Conservation (phyloP, 179 eudicot genomes). For the Pouteria campechiana region DNA sequence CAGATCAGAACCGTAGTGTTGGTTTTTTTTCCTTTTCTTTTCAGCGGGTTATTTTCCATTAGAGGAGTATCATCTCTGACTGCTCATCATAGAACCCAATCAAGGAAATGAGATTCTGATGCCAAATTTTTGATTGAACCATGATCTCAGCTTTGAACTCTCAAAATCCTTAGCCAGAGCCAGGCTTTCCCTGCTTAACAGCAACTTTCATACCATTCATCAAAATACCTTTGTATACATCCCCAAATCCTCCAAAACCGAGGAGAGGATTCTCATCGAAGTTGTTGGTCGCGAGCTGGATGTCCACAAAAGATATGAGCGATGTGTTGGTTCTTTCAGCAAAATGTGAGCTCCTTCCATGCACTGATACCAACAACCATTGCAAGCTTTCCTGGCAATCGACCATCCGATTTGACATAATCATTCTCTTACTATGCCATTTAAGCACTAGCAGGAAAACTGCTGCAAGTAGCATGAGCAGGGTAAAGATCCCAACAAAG, state of each 20-base stretch:
- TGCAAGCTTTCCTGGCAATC: no score
- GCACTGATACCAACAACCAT: conserved; percentile 74
- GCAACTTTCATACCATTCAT: conserved; percentile 49
- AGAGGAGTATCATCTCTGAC: conserved; percentile 80
- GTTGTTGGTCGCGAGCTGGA: conserved; percentile 51
- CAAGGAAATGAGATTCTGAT: conserved; percentile 70
- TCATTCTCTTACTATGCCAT: conserved; percentile 34
- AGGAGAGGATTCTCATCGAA: conserved; percentile 45
- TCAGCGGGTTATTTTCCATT: conserved; percentile 69
- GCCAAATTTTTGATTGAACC: conserved; percentile 56
- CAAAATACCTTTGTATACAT: conserved; percentile 67
- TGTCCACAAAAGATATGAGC: conserved; percentile 66
- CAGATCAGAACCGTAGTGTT: conserved; percentile 42
- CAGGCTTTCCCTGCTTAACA: conserved; percentile 69
- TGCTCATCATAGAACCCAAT: conserved; percentile 82
- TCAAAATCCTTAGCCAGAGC: conserved; percentile 74
- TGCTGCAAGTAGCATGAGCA: conserved; percentile 10
- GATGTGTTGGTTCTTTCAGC: conserved; percentile 79
- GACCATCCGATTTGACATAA: conserved; percentile 36
- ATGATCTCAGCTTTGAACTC: conserved; percentile 79
- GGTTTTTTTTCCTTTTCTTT: no score
- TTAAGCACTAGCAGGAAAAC: conserved; percentile 32
- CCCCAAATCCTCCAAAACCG: conserved; percentile 85
- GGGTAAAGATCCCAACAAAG: conserved; percentile 6
- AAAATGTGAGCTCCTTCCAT: conserved; percentile 59